phyloP scores from a whole-genome alignment of 2,329 filamentous ascomycete genomes.

The Sclerotiophoma versabilis region DNA sequence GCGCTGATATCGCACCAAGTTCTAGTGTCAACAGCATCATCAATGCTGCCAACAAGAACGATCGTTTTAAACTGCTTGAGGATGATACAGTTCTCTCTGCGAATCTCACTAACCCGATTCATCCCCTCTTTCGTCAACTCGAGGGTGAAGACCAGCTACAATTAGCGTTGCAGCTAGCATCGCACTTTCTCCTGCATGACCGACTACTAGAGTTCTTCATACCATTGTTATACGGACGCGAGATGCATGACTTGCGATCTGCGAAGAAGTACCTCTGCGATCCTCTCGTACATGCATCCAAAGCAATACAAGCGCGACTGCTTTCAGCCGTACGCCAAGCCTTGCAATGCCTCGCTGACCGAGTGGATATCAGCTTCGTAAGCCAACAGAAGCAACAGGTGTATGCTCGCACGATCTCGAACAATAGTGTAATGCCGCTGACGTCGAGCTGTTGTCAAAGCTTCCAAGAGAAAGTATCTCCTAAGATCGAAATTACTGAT shows the following conservation, averaged over 20 bases:
- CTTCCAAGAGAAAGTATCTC: slow-evolving; percentile 23
- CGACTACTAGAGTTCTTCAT: slow-evolving; percentile 42
- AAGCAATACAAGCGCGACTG: slow-evolving; percentile 17
- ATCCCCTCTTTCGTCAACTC: slow-evolving; percentile 39
- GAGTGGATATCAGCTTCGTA: slow-evolving; percentile 30
- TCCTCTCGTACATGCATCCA: slow-evolving; percentile 21
- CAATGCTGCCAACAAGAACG: slow-evolving; percentile 34
- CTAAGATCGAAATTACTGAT: slow-evolving; percentile 34
- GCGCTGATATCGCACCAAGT: not conserved
- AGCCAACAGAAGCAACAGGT: slow-evolving; percentile 16
- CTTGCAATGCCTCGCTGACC: slow-evolving; percentile 37
- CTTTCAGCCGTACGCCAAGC: slow-evolving; percentile 30
- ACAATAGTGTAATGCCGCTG: slow-evolving; percentile 11
- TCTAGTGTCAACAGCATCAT: slow-evolving; percentile 27
- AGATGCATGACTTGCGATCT: slow-evolving; percentile 15
- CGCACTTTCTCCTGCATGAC: slow-evolving; percentile 41
- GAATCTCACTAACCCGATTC: slow-evolving; percentile 39
- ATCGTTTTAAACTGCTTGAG: slow-evolving; percentile 42
- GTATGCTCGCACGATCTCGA: slow-evolving; percentile 33
- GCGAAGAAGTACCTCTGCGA: slow-evolving; percentile 34
- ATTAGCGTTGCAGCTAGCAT: slow-evolving; percentile 41
- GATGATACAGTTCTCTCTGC: slow-evolving; percentile 28
- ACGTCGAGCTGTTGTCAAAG: slow-evolving; percentile 16
- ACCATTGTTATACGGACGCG: slow-evolving; percentile 34
- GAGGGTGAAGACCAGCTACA: slow-evolving; percentile 22